Evolutionary conservation across 2,329 filamentous ascomycete species (phyloP), one percentile per base, ranked within the genome.

Genomic region (Aureobasidium sp.): DNA sequence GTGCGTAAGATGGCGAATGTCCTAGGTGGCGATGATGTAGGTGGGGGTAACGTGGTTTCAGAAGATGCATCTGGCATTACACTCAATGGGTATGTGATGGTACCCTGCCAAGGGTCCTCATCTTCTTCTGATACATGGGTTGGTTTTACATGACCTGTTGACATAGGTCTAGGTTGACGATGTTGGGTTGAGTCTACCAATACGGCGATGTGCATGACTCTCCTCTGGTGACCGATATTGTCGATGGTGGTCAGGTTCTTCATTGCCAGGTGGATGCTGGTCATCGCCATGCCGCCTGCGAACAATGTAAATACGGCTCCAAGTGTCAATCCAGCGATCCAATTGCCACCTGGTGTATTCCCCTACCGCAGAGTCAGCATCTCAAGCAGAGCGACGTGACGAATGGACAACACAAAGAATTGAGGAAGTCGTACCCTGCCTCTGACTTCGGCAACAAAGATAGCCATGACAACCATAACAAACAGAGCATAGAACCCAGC

Each of bases 181-280:
- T 26, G 57, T n/a, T 27, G 55, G 47, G 15, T 48, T 60, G 61
- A 37, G 20, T 51, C 62, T 86, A 93, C 80, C 27, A 86, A 82
- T 6, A 97, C 83, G 1, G 93, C 92, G 36, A 97, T 77, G 57
- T 86, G 85, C 75, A 88, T 87, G 5, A 85, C 83, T 64, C 83
- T 85, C 20, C 76, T 80, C 64, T 79, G 82, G 62, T 80, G 79
- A 66, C 80, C 82, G 29, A 96, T 78, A 63, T 87, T 84, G 71
- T 99, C 94, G 63, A 99, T 87, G 20, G 91, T 95, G 0, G 92
- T 96, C 51, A 86, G 80, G 70, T 97, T 97, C 59, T 82, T 77
- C 51, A 88, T 75, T 42, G 87, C 82, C 68, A 91, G 87, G 65
- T 87, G 84, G 42, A 87, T 71, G 4, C 89, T 89, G 51, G 87